Evolutionary conservation across 2,329 filamentous ascomycete species (phyloP), one percentile per base, ranked within the genome.

Genomic region (Penicillium rolfsii): DNA sequence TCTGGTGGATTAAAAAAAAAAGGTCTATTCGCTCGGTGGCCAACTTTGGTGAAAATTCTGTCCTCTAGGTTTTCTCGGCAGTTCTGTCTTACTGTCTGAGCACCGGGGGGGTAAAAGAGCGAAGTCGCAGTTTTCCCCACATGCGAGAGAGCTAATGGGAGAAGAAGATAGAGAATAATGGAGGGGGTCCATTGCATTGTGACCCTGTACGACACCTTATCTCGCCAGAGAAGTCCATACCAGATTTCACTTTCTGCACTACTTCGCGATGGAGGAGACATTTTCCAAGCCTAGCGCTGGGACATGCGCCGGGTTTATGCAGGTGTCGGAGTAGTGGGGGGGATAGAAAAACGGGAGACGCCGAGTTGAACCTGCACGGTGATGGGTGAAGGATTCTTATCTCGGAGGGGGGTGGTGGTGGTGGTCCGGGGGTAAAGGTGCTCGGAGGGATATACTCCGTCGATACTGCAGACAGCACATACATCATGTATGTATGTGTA

Each of bases 1-100:
- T 82, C 61, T 82, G 82, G 67, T 84, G 84, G 71, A 83, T 86
- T 26, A 89, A 9, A 5, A 16, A 26, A 28, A 89, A 9, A 5
- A 16, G 26, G 22, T 28, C 41, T n/a, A 14, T 26, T 26, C 43
- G 24, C 43, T 5, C 9, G n/a, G 43, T 26, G 43, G 43, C 43
- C 43, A 26, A n/a, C 19, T 26, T 45, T 45, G 7, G 6, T 41
- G 38, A 19, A 41, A 41, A 41, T 41, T 41, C 38, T 41, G 38
- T 19, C 7, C n/a, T 22, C 4, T 41, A 9, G n/a, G 16, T 40
- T n/a, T 40, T 40, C 38, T 19, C 9, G 5, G 19, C 19, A 24
- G 8, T 6, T n/a, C 12, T 43, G 19, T 43, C 19, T 8, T 41
- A 19, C n/a, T 9, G 40, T 43, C 40, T 8, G 8, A 22, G 19